Base-by-base conservation (phyloP, 345 rosid species). In the Salix brachista region DNA sequence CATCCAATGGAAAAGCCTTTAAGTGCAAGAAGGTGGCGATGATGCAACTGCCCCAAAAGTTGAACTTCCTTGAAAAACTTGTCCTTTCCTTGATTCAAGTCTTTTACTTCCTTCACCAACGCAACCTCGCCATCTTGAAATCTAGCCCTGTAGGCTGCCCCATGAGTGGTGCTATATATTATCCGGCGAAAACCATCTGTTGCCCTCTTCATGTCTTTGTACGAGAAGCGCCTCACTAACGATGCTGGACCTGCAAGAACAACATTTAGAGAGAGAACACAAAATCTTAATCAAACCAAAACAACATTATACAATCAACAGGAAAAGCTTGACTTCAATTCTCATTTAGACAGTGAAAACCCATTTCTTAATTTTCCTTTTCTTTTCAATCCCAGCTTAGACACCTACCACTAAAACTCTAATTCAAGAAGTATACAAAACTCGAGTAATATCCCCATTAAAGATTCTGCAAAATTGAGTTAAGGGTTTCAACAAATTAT, bases 1-100 rank as follows among this genome's bases (percentile, higher is more conserved):
- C 65, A 86, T 37, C 94, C 99, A 4, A 77, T 75, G 78, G 89
- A 91, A 82, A 91, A 96, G 4, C 99, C 99, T 12, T 68, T 84
- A 52, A 96, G 97, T 7, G 97, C 83, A 80, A 96, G 97, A 82
- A 96, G 86, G 80, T 96, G 96, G 71, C 98, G 98, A 77, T 96
- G 99, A 76, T 92, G 98, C 86, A 96, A 84, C 34, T 90, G 89
- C 60, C 89, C 94, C 84, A 93, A 71, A 73, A 88, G 88, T 62
- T 88, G 91, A 26, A 93, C 94, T 87, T 93, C 94, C 82, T 80
- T 85, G 64, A 84, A 80, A 62, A 96, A 96, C 71, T 60, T 75
- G 50, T 89, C 91, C 21, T 90, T 82, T 26, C 81, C 88, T 72
- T 85, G 81, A 67, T 87, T 77, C 17, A 86, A 80, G 76, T 80